Conservation (phyloP, 306 rosid species). For the Dicorynia guianensis region DNA sequence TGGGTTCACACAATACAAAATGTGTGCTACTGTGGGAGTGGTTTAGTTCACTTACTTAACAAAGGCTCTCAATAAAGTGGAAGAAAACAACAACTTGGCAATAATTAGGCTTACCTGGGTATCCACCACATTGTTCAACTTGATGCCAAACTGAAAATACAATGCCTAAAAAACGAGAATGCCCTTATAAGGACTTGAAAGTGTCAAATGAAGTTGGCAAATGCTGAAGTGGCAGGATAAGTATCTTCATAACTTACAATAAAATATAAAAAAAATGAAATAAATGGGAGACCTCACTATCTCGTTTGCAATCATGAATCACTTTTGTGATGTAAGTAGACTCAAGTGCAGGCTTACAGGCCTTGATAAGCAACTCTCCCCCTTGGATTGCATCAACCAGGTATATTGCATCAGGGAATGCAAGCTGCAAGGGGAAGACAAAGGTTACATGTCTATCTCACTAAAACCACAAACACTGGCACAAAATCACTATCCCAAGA, state of each 20-base stretch:
- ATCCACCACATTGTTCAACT: slow-evolving; percentile 95
- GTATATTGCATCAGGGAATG: slow-evolving; percentile 78
- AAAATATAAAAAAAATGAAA: slow-evolving; percentile 32
- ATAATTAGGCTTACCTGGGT: slow-evolving; percentile 78
- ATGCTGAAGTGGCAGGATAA: slow-evolving; percentile 26
- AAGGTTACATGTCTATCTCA: not conserved
- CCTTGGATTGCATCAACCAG: slow-evolving; percentile 93
- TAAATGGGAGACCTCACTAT: slow-evolving; percentile 82
- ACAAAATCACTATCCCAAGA: too few relatives aligned
- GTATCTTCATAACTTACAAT: slow-evolving; percentile 23
- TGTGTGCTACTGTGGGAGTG: slow-evolving; percentile 16
- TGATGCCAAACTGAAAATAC: slow-evolving; percentile 96
- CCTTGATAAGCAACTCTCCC: slow-evolving; percentile 77
- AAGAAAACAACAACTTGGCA: not conserved
- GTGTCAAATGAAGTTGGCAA: slow-evolving; percentile 1
- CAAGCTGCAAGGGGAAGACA: not conserved
- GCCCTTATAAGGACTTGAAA: slow-evolving; percentile 30
- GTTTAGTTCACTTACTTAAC: slow-evolving; percentile 21
- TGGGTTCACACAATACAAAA: slow-evolving; percentile 1
- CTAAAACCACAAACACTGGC: not conserved
- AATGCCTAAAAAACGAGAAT: slow-evolving; percentile 71
- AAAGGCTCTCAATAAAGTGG: slow-evolving; percentile 5
- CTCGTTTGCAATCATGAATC: slow-evolving; percentile 99
- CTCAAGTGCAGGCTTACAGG: slow-evolving; percentile 99
- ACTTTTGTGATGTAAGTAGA: slow-evolving; percentile 89